These are phyloP conservation scores for Dryas integrifolia DNA, from an alignment of 331 rosid genomes.

Conservation along the genomic window DNA sequence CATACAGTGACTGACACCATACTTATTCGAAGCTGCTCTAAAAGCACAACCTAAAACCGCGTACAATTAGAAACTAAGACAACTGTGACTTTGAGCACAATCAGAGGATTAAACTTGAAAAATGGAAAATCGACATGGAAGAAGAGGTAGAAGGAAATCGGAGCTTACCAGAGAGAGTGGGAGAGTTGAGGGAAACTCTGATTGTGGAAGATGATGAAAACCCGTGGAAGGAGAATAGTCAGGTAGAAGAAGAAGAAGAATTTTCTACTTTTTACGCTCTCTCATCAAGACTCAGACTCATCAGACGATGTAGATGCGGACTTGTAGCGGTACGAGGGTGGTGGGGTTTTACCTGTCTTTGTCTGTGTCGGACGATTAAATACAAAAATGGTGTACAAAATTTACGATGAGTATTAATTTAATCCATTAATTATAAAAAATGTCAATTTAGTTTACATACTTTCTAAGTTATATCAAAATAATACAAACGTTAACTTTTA, in stretches of 20 bases:
- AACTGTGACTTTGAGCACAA: neutral
- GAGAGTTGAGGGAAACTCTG: slow-evolving; percentile 40
- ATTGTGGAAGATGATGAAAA: slow-evolving; percentile 26
- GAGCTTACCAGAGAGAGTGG: slow-evolving; percentile 38
- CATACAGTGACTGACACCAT: slow-evolving; percentile 8
- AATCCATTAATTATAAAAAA: too few relatives aligned
- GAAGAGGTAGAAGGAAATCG: slow-evolving; percentile 23
- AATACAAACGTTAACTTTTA: too few relatives aligned
- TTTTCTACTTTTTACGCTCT: slow-evolving; percentile 18
- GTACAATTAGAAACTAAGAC: slow-evolving; percentile 10
- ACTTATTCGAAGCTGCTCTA: neutral
- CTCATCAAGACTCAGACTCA: neutral
- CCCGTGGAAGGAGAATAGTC: slow-evolving; percentile 33
- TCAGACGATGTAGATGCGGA: slow-evolving; percentile 15
- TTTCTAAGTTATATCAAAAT: too few relatives aligned
- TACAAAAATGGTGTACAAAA: too few relatives aligned
- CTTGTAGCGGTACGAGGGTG: neutral
- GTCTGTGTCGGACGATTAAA: neutral
- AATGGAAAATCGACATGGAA: slow-evolving; percentile 9
- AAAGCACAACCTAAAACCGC: slow-evolving; percentile 3
- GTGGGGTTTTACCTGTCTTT: slow-evolving; percentile 36
- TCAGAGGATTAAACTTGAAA: neutral
- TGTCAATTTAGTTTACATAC: too few relatives aligned
- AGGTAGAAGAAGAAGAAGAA: slow-evolving; percentile 28
- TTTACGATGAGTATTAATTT: too few relatives aligned